Conservation (phyloP, 495 filamentous ascomycete species). For the Podospora pseudopauciseta region DNA sequence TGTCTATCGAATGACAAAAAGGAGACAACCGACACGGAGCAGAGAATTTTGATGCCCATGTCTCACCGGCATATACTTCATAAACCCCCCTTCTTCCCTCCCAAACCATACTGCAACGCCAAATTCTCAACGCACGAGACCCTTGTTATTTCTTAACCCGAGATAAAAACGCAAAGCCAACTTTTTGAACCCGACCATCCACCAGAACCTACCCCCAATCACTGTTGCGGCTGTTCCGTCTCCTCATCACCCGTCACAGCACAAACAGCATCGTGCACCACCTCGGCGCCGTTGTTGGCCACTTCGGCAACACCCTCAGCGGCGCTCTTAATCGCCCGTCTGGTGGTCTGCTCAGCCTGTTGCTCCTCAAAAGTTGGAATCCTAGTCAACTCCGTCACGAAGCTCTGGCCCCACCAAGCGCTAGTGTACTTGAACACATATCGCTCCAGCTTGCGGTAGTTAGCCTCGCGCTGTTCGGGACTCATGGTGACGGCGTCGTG, state of each 20-base stretch:
- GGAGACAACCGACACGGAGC: background rate
- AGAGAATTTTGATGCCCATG: background rate
- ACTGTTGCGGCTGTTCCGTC: background rate
- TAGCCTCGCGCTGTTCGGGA: constrained; percentile 75
- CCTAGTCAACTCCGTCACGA: constrained; percentile 77
- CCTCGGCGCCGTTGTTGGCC: constrained; percentile 21
- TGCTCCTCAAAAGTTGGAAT: constrained; percentile 28
- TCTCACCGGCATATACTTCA: background rate
- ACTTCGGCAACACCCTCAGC: constrained; percentile 21
- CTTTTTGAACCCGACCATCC: background rate
- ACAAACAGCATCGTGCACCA: constrained; percentile 14
- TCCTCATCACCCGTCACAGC: constrained; percentile 14
- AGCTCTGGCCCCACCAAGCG: constrained; percentile 96
- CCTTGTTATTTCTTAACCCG: background rate
- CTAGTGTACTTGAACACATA: constrained; percentile 92
- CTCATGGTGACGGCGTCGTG: constrained; percentile 80
- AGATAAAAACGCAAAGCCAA: background rate
- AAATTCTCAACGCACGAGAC: background rate
- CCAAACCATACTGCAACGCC: background rate
- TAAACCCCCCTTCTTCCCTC: background rate
- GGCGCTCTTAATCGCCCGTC: constrained; percentile 11
- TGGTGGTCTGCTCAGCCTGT: constrained; percentile 4
- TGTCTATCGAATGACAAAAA: background rate
- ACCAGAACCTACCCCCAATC: background rate
- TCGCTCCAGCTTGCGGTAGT: constrained; percentile 73